Percentiles rank a stretch among this genome's conserved stretches.
phyloP scores from a whole-genome alignment of 2,329 filamentous ascomycete genomes.

The Colletotrichum incanum region DNA sequence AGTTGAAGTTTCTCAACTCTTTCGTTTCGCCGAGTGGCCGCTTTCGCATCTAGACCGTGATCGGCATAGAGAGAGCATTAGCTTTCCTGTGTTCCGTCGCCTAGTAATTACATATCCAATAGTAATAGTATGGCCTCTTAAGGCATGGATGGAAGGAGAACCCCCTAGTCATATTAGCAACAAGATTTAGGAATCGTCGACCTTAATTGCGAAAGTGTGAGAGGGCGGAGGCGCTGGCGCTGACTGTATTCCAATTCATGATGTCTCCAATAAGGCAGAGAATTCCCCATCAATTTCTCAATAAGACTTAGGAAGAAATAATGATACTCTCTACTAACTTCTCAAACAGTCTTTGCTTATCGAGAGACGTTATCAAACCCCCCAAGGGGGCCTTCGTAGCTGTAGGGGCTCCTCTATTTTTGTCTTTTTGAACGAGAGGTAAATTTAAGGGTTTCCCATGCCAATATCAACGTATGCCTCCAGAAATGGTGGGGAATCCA shows the following conservation, averaged over 20 bases:
- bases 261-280: neutral
- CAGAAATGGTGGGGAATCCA: neutral
- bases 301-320: neutral
- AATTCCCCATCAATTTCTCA: no score
- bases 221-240: neutral
- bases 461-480: neutral
- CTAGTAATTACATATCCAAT: neutral
- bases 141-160: neutral
- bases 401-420: neutral
- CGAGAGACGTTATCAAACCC: neutral
- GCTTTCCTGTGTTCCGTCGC: neutral
- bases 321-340: neutral
- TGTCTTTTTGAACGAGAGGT: conserved; percentile 13
- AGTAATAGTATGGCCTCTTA: neutral
- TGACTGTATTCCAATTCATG: neutral
- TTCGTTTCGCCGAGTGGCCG: neutral
- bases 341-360: neutral
- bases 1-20: neutral
- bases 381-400: no score
- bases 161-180: no score
- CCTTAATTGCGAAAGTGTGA: neutral
- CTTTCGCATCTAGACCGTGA: neutral
- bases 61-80: neutral
- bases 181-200: neutral
- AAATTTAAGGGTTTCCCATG: conserved; percentile 16